Evolutionary conservation across 140 eudicot genomes (phyloP), one percentile per base, ranked within the genome.

Genomic region (Artemisia princeps): DNA sequence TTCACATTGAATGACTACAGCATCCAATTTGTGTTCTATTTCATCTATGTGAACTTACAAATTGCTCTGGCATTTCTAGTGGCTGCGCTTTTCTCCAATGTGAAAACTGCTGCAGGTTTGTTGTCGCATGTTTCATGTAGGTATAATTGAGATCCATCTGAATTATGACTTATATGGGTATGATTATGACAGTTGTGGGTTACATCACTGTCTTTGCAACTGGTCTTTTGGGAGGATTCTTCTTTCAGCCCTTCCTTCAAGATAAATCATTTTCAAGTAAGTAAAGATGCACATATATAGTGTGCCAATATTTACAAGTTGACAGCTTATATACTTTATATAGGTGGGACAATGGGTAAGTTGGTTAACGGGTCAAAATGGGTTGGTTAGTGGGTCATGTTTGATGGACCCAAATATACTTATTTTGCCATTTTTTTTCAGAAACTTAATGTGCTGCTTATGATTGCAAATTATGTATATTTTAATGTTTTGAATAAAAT

Each of bases 231-330:
- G 98, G 96, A 68, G 86, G 67, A 46, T 92, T 83, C 76, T 95
- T 92, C 66, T 85, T 87, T 77, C 86, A 83, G 44, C 76, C 68
- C 78, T 92, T 87, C 75, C 80, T 92, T 68, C 84, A 92, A 76
- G 96, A 91, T 74, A 61, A 78, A 28, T 87, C 97, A 71, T 91
- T 91, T 61, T 86, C 97, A 73, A 85, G 97, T 91, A 80, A 83
- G 92, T 72, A 54, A 14, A 70, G 54, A 51, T 71, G 64, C 49
- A 6, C 45, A 57, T 65, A 22, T 57, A n/a, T 37, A 4, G 49
- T 4, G 53, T 26, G 26, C 8, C 58, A 26, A 11, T 2, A 7
- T 17, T 17, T 24, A 13, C 37, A 55, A 22, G 49, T 44, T 56
- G 54, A 64, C 19, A 63, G 33, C 16, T 26, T 19, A 40, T 68